Conservation (phyloP, 2,329 filamentous ascomycete genomes). For the Penicillium italicum region DNA sequence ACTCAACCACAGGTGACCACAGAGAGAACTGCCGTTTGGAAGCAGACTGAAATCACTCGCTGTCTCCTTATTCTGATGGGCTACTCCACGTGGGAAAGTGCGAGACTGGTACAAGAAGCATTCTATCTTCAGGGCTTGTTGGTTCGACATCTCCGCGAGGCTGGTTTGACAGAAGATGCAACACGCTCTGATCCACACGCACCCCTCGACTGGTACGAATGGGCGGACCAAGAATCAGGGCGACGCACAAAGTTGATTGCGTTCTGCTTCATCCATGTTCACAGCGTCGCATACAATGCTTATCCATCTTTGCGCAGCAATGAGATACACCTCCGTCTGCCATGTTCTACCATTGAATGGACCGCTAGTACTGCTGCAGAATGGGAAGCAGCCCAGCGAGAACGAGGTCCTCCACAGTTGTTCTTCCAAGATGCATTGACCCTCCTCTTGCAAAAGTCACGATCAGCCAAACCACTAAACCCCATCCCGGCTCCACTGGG, state of each 20-base stretch:
- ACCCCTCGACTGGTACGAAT: slow-evolving; percentile 34
- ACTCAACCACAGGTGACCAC: slow-evolving; percentile 11
- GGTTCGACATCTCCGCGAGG: slow-evolving; percentile 30
- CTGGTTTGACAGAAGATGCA: slow-evolving; percentile 27
- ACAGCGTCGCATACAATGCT: slow-evolving; percentile 40
- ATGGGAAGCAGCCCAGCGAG: slow-evolving; percentile 32
- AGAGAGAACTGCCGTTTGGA: slow-evolving; percentile 17
- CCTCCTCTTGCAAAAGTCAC: slow-evolving; percentile 31
- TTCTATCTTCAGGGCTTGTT: slow-evolving; percentile 31
- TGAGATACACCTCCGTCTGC: slow-evolving; percentile 37
- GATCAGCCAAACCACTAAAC: slow-evolving; percentile 26
- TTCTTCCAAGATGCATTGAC: slow-evolving; percentile 37
- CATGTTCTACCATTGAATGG: slow-evolving; percentile 39
- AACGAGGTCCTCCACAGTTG: slow-evolving; percentile 28
- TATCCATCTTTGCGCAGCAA: slow-evolving; percentile 38
- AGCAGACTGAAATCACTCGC: slow-evolving; percentile 31
- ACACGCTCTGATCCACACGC: slow-evolving; percentile 22
- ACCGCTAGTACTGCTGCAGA: slow-evolving; percentile 30
- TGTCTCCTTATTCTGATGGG: slow-evolving; percentile 33
- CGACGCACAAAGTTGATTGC: slow-evolving; percentile 38
- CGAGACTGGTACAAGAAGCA: slow-evolving; percentile 32
- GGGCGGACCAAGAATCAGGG: slow-evolving; percentile 36
- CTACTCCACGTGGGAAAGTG: slow-evolving; percentile 33
- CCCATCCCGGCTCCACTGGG: slow-evolving; percentile 52
- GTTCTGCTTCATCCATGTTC: slow-evolving; percentile 40